Conservation (phyloP, 345 rosid genomes). For the Syzygium grande region DNA sequence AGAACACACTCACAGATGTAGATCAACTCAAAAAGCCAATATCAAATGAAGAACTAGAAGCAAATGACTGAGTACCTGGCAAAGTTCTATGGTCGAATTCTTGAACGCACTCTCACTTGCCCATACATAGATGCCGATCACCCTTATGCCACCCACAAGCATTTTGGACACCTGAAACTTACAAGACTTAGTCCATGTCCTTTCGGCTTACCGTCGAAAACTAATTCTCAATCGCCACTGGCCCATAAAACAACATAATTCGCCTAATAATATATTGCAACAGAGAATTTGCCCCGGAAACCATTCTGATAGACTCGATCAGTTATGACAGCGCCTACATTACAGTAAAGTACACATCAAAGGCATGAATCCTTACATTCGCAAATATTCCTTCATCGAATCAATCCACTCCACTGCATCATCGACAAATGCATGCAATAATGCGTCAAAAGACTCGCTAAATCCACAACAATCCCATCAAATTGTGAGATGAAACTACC, state of each 20-base stretch:
- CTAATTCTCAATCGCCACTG: not conserved
- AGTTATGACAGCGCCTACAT: not conserved
- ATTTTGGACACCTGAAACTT: conserved; percentile 67
- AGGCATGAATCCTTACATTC: not conserved
- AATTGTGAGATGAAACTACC: conserved; percentile 20
- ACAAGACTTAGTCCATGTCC: not conserved
- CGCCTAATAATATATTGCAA: not conserved
- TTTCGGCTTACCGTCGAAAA: not conserved
- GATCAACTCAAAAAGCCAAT: not conserved
- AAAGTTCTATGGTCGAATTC: conserved; percentile 63
- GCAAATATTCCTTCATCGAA: not conserved
- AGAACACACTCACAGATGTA: not conserved
- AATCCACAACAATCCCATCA: not conserved
- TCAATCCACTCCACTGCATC: not conserved
- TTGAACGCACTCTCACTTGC: conserved; percentile 66
- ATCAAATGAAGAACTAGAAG: not conserved
- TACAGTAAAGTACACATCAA: not conserved
- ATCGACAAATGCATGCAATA: not conserved
- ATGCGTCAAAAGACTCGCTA: not conserved
- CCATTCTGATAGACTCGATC: not conserved
- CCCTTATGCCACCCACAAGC: conserved; percentile 84
- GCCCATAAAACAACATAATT: not conserved
- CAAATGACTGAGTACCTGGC: conserved; percentile 39
- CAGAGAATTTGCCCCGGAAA: not conserved
- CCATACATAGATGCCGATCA: conserved; percentile 87